These are phyloP conservation scores for Cyclostephanos invisitatus DNA, from an alignment of 108 stramenopile species.

Conservation along the genomic window DNA sequence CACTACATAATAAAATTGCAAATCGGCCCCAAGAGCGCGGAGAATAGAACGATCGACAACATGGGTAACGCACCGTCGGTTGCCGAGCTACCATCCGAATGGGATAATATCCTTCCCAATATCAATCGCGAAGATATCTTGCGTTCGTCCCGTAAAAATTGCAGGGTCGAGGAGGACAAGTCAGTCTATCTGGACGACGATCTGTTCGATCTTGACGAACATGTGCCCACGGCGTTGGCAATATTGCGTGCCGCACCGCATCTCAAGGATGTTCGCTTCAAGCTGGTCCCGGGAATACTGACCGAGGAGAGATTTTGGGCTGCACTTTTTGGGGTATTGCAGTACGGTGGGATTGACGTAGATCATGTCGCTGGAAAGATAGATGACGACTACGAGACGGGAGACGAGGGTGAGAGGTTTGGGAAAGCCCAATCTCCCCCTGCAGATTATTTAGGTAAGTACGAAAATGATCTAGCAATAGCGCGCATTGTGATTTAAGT, in stretches of 20 bases:
- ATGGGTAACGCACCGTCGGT: slow-evolving; percentile 22
- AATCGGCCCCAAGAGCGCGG: neutral
- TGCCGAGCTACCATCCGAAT: slow-evolving; percentile 33
- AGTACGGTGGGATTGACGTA: slow-evolving; percentile 28
- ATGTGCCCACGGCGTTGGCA: slow-evolving; percentile 32
- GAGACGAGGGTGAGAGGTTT: slow-evolving; percentile 8
- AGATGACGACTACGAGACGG: slow-evolving; percentile 31
- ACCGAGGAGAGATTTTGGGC: slow-evolving; percentile 48
- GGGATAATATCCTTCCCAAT: slow-evolving; percentile 35
- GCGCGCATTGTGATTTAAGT: neutral
- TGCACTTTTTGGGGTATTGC: slow-evolving; percentile 31
- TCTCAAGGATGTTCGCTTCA: slow-evolving; percentile 45
- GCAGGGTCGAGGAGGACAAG: slow-evolving; percentile 12
- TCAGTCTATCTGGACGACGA: slow-evolving; percentile 28
- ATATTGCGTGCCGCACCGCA: slow-evolving; percentile 38
- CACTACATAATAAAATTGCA: neutral
- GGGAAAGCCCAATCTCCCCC: neutral
- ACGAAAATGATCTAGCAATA: neutral
- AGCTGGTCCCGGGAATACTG: slow-evolving; percentile 39
- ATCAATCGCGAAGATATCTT: slow-evolving; percentile 35
- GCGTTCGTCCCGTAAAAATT: slow-evolving; percentile 16
- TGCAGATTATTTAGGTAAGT: neutral
- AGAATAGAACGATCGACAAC: neutral
- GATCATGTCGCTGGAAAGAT: slow-evolving; percentile 25
- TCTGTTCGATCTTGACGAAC: slow-evolving; percentile 42